Evolutionary conservation across 768 basidiomycete genomes (phyloP), one percentile per base, ranked within the genome.

Genomic region (Boletus subcaerulescens): DNA sequence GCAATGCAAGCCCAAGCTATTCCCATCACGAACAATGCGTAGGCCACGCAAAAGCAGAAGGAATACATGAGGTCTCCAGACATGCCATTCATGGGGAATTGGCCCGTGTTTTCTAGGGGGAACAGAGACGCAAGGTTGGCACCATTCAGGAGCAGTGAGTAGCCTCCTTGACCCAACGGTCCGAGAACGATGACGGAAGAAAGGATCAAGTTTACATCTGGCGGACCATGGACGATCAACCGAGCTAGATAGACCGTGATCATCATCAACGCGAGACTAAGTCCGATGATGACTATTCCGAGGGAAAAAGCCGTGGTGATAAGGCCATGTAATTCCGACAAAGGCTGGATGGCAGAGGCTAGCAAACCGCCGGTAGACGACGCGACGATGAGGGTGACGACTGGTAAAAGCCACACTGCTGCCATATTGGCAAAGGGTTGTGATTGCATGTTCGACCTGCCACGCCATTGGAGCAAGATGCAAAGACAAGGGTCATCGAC

Each of bases 1-100:
- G 79, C 76, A 18, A 82, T 70, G 47, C 71, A 53, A 43, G 79
- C 70, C 81, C 82, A 82, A 39, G 76, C 75, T 48, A 81, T 69
- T 1, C 80, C 81, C 71, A 83, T 76, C n/a, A 78, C 77, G 78
- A 80, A 83, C 11, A 83, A 64, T 22, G 74, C 58, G 64, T 75
- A 81, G 3, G 80, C 76, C 7, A 66, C 69, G 63, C 75, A 75
- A 60, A 81, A 76, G 61, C 74, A 77, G 26, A 71, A 70, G 5
- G 76, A 69, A 63, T 74, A 75, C 29, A 80, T 60, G 45, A 76
- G 70, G 48, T 77, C 70, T 8, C 78, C 79, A 1, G 76, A 64
- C 5, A 71, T 59, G 18, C 63, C 50, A 13, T 65, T 59, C 46
- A 69, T 65, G 0, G 75, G 71, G 53, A 77, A 72, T 45, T 61